phyloP scores from a whole-genome alignment of 345 rosid species.

The Salix viminalis region DNA sequence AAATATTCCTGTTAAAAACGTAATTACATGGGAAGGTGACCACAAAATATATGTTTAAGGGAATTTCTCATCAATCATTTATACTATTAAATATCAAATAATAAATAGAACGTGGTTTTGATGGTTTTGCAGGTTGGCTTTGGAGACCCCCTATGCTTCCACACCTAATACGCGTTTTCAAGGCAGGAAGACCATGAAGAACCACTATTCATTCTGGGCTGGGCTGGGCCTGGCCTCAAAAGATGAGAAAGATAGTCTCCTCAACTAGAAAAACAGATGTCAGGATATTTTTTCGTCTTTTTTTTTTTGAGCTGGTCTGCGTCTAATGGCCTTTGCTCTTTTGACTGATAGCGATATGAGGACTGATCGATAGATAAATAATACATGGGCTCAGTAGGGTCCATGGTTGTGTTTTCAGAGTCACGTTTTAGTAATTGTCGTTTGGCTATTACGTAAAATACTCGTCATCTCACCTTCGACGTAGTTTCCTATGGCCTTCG shows the following conservation, averaged over 20 bases:
- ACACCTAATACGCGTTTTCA: conserved; percentile 13
- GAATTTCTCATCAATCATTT: too few species aligned
- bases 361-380: background rate
- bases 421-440: conserved; percentile 9
- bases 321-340: background rate
- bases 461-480: background rate
- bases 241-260: background rate
- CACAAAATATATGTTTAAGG: too few species aligned
- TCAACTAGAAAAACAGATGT: background rate
- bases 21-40: background rate
- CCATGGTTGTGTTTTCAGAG: background rate
- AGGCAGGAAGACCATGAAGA: background rate
- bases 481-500: conserved; percentile 11
- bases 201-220: background rate
- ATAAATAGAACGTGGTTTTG: conserved; percentile 3
- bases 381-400: background rate
- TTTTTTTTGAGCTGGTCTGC: background rate
- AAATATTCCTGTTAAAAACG: too few species aligned
- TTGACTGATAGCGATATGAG: background rate
- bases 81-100: too few species aligned
- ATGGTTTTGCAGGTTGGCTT: conserved; percentile 40
- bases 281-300: background rate
- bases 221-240: background rate
- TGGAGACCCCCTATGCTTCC: conserved; percentile 30
- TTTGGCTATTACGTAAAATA: background rate